phyloP scores from a whole-genome alignment of 495 filamentous ascomycete genomes.

The Hypoxylon fragiforme region DNA sequence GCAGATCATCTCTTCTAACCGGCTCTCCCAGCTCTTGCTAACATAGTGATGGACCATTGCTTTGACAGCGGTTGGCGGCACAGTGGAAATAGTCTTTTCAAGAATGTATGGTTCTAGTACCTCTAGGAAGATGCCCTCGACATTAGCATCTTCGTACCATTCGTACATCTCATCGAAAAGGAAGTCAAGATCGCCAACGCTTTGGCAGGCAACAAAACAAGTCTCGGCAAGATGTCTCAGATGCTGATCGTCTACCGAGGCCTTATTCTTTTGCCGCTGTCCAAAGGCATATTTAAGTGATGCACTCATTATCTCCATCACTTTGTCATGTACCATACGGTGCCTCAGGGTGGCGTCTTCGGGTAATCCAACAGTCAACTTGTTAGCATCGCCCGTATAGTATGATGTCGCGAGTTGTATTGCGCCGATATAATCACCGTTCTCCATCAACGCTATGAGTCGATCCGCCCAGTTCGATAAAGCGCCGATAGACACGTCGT shows the following conservation, averaged over 20 bases:
- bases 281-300: slow-evolving; percentile 90
- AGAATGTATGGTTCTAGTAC: slow-evolving; percentile 84
- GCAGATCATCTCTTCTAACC: slow-evolving; percentile 94
- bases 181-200: slow-evolving; percentile 74
- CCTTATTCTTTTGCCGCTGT: slow-evolving; percentile 55
- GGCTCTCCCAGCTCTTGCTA: slow-evolving; percentile 66
- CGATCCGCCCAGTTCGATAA: slow-evolving; percentile 99
- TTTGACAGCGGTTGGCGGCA: slow-evolving; percentile 86
- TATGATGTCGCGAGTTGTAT: slow-evolving; percentile 89
- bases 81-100: slow-evolving; percentile 69
- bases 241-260: slow-evolving; percentile 58
- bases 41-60: slow-evolving; percentile 81
- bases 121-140: slow-evolving; percentile 78
- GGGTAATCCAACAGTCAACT: slow-evolving; percentile 88
- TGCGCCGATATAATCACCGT: slow-evolving; percentile 88
- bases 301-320: slow-evolving; percentile 92
- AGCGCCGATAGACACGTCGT: slow-evolving; percentile 83
- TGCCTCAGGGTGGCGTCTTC: slow-evolving; percentile 79
- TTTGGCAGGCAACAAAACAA: slow-evolving; percentile 80
- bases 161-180: slow-evolving; percentile 90
- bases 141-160: slow-evolving; percentile 77
- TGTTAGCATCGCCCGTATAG: slow-evolving; percentile 85
- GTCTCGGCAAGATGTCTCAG: slow-evolving; percentile 78
- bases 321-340: slow-evolving; percentile 79
- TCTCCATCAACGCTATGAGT: slow-evolving; percentile 92